Evolutionary conservation across 108 stramenopile species (phyloP).

Genomic region (Skeletonema tropicum): DNA sequence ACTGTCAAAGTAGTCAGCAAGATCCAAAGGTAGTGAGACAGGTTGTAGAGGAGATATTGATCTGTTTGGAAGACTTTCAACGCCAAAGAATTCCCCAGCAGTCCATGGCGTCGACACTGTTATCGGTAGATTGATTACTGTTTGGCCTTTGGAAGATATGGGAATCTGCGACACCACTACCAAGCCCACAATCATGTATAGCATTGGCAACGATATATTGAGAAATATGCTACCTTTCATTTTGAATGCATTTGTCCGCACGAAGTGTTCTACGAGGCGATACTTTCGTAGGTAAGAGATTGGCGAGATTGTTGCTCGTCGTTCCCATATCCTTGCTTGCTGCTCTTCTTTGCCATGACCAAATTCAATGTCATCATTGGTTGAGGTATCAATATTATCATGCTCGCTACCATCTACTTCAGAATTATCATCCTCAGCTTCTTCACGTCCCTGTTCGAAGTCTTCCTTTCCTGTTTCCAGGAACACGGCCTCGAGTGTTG

Average conservation of each 20-base stretch:
- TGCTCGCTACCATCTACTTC: no score
- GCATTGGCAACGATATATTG: slow-evolving; percentile 30
- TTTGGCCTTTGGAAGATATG: slow-evolving; percentile 6
- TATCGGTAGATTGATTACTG: slow-evolving; percentile 14
- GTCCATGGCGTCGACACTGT: slow-evolving; percentile 6
- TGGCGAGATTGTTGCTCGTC: not conserved
- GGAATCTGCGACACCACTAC: slow-evolving; percentile 6
- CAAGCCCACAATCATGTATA: slow-evolving; percentile 37
- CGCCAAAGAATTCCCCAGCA: not conserved
- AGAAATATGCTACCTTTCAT: slow-evolving; percentile 29
- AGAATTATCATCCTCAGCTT: not conserved
- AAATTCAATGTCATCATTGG: no score
- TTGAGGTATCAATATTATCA: no score
- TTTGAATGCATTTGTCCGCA: slow-evolving; percentile 42
- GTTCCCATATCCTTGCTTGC: slow-evolving; percentile 34
- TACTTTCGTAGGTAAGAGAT: slow-evolving; percentile 26
- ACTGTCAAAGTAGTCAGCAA: slow-evolving; percentile 1
- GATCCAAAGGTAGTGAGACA: not conserved
- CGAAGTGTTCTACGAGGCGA: slow-evolving; percentile 13
- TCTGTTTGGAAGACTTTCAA: no score
- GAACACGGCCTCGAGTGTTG: slow-evolving; percentile 52
- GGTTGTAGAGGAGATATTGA: not conserved
- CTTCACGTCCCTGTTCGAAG: slow-evolving; percentile 5
- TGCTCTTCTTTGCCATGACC: slow-evolving; percentile 11
- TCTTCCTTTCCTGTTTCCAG: slow-evolving; percentile 51